phyloP scores from a whole-genome alignment of 2,329 filamentous ascomycete species.

The Sarocladium brachiariae region DNA sequence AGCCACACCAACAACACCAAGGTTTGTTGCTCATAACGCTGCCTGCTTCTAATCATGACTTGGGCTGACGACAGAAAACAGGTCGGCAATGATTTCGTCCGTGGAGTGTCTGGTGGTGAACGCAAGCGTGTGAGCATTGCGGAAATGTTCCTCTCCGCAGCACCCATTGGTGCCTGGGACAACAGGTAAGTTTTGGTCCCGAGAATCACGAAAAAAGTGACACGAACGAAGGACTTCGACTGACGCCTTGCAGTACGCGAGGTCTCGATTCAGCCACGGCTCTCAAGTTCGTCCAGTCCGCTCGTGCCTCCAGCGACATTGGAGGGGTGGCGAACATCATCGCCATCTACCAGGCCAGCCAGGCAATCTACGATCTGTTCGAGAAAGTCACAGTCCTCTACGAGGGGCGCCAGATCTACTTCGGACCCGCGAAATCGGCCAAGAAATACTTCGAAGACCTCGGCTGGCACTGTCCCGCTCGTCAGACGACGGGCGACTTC shows the following conservation, averaged over 20 bases:
- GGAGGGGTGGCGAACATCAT: conserved; percentile 55
- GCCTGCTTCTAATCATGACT: too few relatives aligned
- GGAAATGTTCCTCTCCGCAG: conserved; percentile 63
- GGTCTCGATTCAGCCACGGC: conserved; percentile 70
- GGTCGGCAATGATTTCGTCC: conserved; percentile 61
- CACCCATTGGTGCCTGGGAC: conserved; percentile 57
- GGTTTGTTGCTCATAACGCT: conserved; percentile 36
- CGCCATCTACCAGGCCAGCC: conserved; percentile 66
- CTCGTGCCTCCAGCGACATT: conserved; percentile 60
- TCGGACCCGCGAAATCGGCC: conserved; percentile 54
- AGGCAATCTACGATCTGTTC: conserved; percentile 64
- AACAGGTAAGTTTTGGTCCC: conserved; percentile 40
- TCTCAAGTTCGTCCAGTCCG: conserved; percentile 62
- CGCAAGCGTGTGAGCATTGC: conserved; percentile 77
- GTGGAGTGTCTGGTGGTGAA: conserved; percentile 65
- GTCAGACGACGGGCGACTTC: conserved; percentile 65
- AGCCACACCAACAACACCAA: conserved; percentile 66
- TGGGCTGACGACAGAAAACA: not conserved
- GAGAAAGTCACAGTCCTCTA: conserved; percentile 71
- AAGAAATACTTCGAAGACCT: conserved; percentile 60
- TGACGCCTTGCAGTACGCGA: conserved; percentile 41
- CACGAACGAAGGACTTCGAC: not conserved
- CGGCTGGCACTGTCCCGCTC: conserved; percentile 60
- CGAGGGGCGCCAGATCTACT: conserved; percentile 72
- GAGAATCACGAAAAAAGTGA: not conserved